These are phyloP conservation scores for Lotmaria passim DNA, from an alignment of 208 protist genomes.

Conservation along the genomic window DNA sequence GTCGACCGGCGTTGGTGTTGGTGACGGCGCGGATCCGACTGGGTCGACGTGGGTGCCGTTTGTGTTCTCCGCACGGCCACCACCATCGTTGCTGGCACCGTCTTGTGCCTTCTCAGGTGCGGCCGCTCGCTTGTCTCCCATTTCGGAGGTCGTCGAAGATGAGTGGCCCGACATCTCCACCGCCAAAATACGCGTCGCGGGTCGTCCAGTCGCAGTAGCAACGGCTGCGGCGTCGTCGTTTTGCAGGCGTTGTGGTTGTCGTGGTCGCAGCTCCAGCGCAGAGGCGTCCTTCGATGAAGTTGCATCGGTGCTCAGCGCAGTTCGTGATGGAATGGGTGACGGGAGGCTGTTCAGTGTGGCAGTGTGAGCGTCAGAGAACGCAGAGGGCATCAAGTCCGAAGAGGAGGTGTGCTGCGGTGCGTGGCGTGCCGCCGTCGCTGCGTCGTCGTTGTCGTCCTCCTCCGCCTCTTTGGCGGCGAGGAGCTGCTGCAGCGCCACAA, in stretches of 20 bases:
- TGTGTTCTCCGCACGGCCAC: not conserved
- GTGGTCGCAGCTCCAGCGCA: not conserved
- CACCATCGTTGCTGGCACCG: too few species aligned
- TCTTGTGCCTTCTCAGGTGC: not conserved
- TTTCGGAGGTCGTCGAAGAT: conserved; percentile 17
- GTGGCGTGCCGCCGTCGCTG: not conserved
- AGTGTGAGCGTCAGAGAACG: not conserved
- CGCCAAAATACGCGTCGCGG: conserved; percentile 11
- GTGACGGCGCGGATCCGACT: not conserved
- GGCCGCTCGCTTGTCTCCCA: not conserved
- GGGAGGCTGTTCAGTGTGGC: not conserved
- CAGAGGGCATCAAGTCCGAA: conserved; percentile 6
- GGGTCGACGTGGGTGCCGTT: not conserved
- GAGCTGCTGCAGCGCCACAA: conserved; percentile 18
- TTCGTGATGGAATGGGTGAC: conserved; percentile 4
- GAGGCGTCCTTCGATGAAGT: not conserved
- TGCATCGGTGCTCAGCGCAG: not conserved
- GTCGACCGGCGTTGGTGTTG: not conserved
- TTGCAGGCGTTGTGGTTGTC: too few species aligned
- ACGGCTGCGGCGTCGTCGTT: not conserved
- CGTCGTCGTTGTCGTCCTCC: not conserved
- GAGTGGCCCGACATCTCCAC: conserved; percentile 33
- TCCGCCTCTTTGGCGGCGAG: not conserved
- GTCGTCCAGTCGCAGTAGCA: not conserved
- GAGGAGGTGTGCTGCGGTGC: not conserved